Evolutionary conservation across 164 flowering plant genomes (phyloP).

Genomic region (Tetrastigma voinierianum): DNA sequence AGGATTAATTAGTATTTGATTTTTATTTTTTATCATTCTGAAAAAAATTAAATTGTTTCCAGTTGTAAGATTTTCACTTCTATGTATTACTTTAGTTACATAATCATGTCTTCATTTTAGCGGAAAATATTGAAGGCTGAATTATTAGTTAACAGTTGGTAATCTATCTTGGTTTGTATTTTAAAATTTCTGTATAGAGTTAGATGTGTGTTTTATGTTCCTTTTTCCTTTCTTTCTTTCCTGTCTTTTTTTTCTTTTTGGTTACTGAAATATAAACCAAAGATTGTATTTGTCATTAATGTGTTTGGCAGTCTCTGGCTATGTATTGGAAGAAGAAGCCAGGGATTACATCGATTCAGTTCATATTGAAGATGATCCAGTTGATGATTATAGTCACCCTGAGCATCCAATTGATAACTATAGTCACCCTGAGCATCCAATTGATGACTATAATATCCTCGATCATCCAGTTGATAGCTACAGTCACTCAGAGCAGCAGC

Average conservation of each 20-base stretch:
- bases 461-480: conserved; percentile 50
- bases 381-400: conserved; percentile 38
- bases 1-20: too few species aligned
- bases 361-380: conserved; percentile 32
- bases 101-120: background rate
- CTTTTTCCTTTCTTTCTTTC: too few species aligned
- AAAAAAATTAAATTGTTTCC: too few species aligned
- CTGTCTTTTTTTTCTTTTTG: background rate
- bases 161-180: background rate
- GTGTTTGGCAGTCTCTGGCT: conserved; percentile 28
- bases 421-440: conserved; percentile 34
- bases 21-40: too few species aligned
- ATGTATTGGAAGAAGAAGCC: conserved; percentile 40
- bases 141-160: background rate
- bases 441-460: background rate
- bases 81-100: background rate
- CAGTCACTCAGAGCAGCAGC: conserved; percentile 50
- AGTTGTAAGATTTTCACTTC: too few species aligned
- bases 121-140: background rate
- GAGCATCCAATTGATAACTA: conserved; percentile 40
- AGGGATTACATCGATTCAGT: conserved; percentile 31
- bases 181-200: too few species aligned
- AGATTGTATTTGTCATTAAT: background rate
- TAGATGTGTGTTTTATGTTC: too few species aligned
- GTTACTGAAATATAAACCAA: background rate